Evolutionary conservation across 768 basidiomycete species (phyloP).

Genomic region (Hebeloma cylindrosporum): DNA sequence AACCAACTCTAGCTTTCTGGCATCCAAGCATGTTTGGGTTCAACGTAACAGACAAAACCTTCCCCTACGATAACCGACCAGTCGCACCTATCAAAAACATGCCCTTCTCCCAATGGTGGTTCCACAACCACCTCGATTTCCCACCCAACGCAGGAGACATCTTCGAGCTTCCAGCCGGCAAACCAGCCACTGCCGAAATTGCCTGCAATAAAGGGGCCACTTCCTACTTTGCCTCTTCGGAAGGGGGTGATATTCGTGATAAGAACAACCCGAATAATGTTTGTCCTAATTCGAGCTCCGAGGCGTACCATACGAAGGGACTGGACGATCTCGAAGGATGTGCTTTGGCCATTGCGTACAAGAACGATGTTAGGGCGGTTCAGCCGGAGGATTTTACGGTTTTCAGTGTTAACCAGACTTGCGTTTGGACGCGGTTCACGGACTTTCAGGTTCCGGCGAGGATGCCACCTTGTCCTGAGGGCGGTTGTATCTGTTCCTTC

Average conservation of each 20-base stretch:
- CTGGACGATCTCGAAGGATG: constrained; percentile 59
- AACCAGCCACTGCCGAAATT: constrained; percentile 52
- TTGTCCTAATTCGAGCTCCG: constrained; percentile 46
- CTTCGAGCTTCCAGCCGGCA: constrained; percentile 61
- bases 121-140: constrained; percentile 57
- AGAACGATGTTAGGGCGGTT: constrained; percentile 53
- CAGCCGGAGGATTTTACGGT: constrained; percentile 69
- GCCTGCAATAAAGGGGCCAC: constrained; percentile 63
- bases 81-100: constrained; percentile 41
- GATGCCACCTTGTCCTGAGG: constrained; percentile 68
- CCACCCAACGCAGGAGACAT: constrained; percentile 58
- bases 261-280: constrained; percentile 47
- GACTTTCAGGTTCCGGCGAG: constrained; percentile 64
- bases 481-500: constrained; percentile 68
- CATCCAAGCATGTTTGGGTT: constrained; percentile 66
- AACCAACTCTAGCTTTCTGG: constrained; percentile 41
- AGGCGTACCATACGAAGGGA: constrained; percentile 57
- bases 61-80: constrained; percentile 64
- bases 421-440: constrained; percentile 71
- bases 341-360: constrained; percentile 76
- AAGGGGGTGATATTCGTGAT: constrained; percentile 53
- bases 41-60: constrained; percentile 59
- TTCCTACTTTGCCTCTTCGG: constrained; percentile 50
- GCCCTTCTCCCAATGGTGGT: constrained; percentile 64
- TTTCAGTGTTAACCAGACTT: constrained; percentile 75